Evolutionary conservation across 169 alveolate genomes (phyloP).

Genomic region (Eimeria acervulina): DNA sequence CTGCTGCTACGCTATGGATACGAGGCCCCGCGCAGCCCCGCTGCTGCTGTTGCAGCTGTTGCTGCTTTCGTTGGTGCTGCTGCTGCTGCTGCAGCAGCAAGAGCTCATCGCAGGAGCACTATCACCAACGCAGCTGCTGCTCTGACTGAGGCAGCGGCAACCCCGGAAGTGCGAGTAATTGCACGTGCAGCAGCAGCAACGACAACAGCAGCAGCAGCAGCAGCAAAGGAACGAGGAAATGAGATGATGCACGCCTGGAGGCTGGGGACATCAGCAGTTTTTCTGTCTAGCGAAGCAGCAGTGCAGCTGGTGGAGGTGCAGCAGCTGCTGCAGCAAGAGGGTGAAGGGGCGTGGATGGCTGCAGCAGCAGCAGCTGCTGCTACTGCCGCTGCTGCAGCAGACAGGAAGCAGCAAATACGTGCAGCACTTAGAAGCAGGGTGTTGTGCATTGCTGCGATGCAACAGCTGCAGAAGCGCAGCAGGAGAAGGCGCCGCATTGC

Average conservation of each 20-base stretch:
- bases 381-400: conserved; percentile 56
- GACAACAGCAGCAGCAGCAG: background rate
- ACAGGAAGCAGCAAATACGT: conserved; percentile 54
- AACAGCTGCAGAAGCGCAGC: conserved; percentile 38
- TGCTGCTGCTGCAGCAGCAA: background rate
- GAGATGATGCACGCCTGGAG: background rate
- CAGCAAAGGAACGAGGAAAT: background rate
- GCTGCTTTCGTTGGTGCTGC: conserved; percentile 73
- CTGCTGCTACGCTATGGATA: conserved; percentile 65
- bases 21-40: background rate
- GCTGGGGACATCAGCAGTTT: conserved; percentile 9
- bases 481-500: conserved; percentile 13
- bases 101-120: background rate
- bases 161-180: background rate
- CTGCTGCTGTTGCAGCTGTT: conserved; percentile 74
- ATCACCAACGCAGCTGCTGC: background rate
- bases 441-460: conserved; percentile 27
- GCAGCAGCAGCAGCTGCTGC: conserved; percentile 62
- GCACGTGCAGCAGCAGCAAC: background rate
- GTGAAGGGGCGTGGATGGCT: conserved; percentile 52
- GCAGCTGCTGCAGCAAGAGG: conserved; percentile 72
- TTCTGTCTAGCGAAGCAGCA: conserved; percentile 38
- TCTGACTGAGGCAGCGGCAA: background rate
- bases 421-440: conserved; percentile 38
- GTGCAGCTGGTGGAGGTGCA: conserved; percentile 64